Evolutionary conservation across 2,329 filamentous ascomycete species (phyloP), one percentile per base, ranked within the genome.

Genomic region (Lanzia echinophila): DNA sequence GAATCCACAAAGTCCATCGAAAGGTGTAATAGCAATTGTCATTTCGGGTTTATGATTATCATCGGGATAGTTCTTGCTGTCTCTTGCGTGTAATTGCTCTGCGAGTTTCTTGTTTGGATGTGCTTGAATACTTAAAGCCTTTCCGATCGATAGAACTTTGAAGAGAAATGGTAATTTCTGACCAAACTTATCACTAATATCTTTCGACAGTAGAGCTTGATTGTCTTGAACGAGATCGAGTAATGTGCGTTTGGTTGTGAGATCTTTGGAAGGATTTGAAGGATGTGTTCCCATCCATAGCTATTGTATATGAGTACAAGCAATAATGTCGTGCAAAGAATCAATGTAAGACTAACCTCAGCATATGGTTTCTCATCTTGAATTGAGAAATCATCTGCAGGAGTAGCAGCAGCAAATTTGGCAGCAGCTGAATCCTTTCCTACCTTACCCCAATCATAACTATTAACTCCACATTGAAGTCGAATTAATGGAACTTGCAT

Each of bases 1-100:
- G 77, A 99, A 99, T 33, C 94, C 94, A 66, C 94, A 99, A 33
- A 99, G 81, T 0, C 94, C 94, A 69, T 97, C 92, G 62, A 99
- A 99, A 0, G 90, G 86, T 1, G 94, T 97, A 65, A 99, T 86
- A 58, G 94, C 94, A 70, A 99, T 96, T 58, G 94, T 91, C 94
- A 99, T 99, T 73, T 99, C 94, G 33, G 94, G 94, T 75, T 99
- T 99, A 78, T 99, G 94, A 75, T 99, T 99, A 75, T 97, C 92
- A 76, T 99, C 90, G 55, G 92, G 94, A 69, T 99, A 99, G 76
- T 99, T 95, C 73, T 89, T 89, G 47, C 90, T 81, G 68, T 99
- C 92, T 59, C 79, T 83, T 38, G 84, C 81, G 70, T 97, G 94
- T 31, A 99, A 77, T 68, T 90, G 75, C 73, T 95, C 92, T 49